Percentiles rank a stretch among this genome's conserved stretches.
Conservation (phyloP, 75 land plant species). For the Selaginella moellendorffii region DNA sequence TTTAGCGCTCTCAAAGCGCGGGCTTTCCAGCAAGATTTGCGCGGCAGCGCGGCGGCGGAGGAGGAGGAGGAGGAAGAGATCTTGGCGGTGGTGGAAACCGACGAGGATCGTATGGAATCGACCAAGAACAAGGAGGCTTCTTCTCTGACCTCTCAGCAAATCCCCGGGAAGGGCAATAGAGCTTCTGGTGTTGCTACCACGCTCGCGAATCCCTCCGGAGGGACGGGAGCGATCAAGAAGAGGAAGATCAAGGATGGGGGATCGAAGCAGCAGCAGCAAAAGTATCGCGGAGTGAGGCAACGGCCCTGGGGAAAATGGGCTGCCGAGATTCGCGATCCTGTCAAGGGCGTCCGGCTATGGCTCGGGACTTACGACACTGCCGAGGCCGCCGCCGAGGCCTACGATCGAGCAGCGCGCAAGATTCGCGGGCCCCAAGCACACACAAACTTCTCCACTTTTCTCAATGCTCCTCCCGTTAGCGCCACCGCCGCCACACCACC, state of each 20-base stretch:
- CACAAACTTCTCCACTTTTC: constrained; percentile 10
- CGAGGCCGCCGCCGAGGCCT: constrained; percentile 6
- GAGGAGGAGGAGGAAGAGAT: not conserved
- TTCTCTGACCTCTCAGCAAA: not conserved
- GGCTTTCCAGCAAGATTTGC: not conserved
- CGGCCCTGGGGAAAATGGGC: constrained; percentile 19
- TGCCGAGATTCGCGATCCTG: constrained; percentile 18
- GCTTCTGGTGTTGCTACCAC: not conserved
- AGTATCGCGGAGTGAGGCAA: not conserved
- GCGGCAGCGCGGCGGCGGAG: not conserved
- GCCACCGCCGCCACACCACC: not conserved
- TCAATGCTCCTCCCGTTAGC: not conserved
- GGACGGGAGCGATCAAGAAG: too few relatives aligned
- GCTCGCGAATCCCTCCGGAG: not conserved
- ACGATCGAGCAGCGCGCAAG: constrained; percentile 17
- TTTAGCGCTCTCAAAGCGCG: not conserved
- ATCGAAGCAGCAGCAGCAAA: not conserved
- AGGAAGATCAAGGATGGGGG: not conserved
- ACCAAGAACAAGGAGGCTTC: not conserved
- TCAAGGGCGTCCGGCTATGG: constrained; percentile 12
- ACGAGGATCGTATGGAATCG: not conserved
- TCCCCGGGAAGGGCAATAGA: not conserved
- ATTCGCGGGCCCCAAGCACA: constrained; percentile 11
- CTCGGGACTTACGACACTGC: constrained; percentile 12
- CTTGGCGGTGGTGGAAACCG: too few relatives aligned